Base-by-base conservation (phyloP, 169 alveolate species). In the Plasmodium inui region DNA sequence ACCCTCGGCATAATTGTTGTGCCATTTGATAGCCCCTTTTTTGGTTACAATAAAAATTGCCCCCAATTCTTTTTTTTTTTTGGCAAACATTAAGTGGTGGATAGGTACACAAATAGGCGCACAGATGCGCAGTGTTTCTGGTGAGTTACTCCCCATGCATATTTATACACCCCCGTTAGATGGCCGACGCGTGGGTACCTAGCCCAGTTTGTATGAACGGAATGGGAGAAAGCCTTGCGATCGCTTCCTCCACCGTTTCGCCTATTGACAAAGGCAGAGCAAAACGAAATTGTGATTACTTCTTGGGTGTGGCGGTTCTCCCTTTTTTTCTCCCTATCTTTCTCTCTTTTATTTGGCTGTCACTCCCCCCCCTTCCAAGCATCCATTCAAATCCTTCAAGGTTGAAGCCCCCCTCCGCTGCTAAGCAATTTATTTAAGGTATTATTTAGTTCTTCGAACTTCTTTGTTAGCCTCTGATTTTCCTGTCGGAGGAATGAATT, bases 361-460 rank as follows among this genome's bases (percentile, higher is more conserved):
- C n/a, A 22, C 72, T 34, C 55, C 61, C 28, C 57, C 30, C 39
- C 74, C 30, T 34, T n/a, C 17, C 74, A 80, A 22, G 34, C 3
- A 26, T 12, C 19, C 41, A 80, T 30, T 79, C 57, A 26, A 80
- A 28, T 32, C 46, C 28, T n/a, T 46, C 19, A 26, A 46, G 12
- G 28, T 32, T 22, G 39, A 67, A 44, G 34, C 57, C 41, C 81
- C 41, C 70, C n/a, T 61, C 30, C 50, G 10, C 67, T 84, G 34
- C 28, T 57, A 79, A 44, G 26, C 50, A 88, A 26, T 78, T 88
- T 57, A 61, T 88, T 57, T 88, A 88, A 79, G 46, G 94, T 57
- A 30, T 88, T 83, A 88, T 88, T 88, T 19, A 88, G 41, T 79
- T 88, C 94, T 57, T 88, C 80, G 57, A 88, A 80, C 53, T 78